phyloP scores from a whole-genome alignment of 1,284 basidiomycete species.

The Leccinum subrobustum region DNA sequence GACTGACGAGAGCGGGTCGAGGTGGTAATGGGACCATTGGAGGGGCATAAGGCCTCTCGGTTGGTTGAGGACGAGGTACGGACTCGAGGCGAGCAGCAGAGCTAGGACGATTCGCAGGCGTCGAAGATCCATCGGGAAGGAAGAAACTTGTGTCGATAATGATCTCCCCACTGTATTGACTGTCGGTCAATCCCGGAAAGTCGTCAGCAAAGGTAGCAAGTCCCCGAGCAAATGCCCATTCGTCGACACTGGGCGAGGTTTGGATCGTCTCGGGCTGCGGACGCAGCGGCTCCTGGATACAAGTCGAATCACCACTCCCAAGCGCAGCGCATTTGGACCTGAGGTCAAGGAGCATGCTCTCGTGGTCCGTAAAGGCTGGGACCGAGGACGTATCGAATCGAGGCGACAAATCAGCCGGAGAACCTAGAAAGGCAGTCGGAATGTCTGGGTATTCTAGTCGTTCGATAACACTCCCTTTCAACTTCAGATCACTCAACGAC shows the following conservation, averaged over 20 bases:
- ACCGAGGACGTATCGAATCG: slow-evolving; percentile 33
- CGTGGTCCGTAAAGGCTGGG: slow-evolving; percentile 42
- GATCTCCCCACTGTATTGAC: slow-evolving; percentile 2
- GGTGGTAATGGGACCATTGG: slow-evolving; percentile 30
- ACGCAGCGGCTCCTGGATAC: slow-evolving; percentile 16
- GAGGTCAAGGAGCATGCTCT: slow-evolving; percentile 55
- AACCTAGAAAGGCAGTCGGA: slow-evolving; percentile 61
- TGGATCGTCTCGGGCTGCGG: neutral
- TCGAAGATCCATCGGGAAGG: slow-evolving; percentile 12
- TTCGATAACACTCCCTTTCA: slow-evolving; percentile 31
- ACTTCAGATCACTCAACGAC: slow-evolving; percentile 40
- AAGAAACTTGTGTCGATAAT: slow-evolving; percentile 10
- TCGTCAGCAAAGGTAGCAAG: slow-evolving; percentile 17
- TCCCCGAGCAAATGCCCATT: slow-evolving; percentile 24
- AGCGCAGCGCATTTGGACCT: slow-evolving; percentile 41
- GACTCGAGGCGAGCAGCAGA: neutral
- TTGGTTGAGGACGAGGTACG: neutral
- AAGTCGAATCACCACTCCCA: slow-evolving; percentile 17
- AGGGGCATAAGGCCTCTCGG: slow-evolving; percentile 13
- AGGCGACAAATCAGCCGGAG: slow-evolving; percentile 47
- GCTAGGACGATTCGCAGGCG: slow-evolving; percentile 7
- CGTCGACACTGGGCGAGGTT: slow-evolving; percentile 18
- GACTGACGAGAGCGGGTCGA: slow-evolving; percentile 31
- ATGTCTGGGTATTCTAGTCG: slow-evolving; percentile 52
- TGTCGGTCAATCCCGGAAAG: slow-evolving; percentile 4